Conservation (phyloP, 1,284 basidiomycete species). For the Chalciporus piperatoides region DNA sequence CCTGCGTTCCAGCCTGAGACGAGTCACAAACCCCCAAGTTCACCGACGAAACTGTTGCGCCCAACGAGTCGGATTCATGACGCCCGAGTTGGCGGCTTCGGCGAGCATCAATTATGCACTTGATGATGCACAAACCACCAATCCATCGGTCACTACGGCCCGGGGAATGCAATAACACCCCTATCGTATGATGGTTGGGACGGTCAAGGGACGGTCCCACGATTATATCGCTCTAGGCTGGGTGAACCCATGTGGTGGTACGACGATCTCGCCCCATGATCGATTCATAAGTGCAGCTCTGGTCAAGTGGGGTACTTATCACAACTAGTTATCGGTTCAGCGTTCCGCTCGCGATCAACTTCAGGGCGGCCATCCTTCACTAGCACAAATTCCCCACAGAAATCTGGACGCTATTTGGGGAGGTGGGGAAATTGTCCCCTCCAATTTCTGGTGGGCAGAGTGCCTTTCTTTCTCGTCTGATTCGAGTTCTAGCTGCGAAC, state of each 20-base stretch:
- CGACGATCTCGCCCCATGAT: neutral
- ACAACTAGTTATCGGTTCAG: neutral
- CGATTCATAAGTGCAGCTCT: neutral
- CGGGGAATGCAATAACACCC: neutral
- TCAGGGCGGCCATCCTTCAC: too few relatives aligned
- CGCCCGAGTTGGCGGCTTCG: too few relatives aligned
- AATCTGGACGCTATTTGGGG: too few relatives aligned
- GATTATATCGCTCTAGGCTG: constrained; percentile 18
- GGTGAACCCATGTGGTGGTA: constrained; percentile 6
- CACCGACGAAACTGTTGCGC: neutral
- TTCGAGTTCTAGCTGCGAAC: too few relatives aligned
- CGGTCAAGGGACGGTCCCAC: constrained; percentile 15
- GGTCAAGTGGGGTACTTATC: neutral
- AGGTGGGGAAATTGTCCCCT: too few relatives aligned
- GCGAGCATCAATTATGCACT: neutral
- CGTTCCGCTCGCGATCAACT: neutral
- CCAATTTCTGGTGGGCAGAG: too few relatives aligned
- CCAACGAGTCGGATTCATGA: neutral
- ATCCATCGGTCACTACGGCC: neutral
- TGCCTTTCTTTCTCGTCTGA: too few relatives aligned
- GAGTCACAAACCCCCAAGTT: too few relatives aligned
- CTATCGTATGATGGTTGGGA: neutral
- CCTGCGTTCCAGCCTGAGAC: too few relatives aligned
- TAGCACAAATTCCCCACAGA: too few relatives aligned
- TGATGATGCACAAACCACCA: too few relatives aligned